Conservation (phyloP, 805 yeast species). For the Torulaspora indica region DNA sequence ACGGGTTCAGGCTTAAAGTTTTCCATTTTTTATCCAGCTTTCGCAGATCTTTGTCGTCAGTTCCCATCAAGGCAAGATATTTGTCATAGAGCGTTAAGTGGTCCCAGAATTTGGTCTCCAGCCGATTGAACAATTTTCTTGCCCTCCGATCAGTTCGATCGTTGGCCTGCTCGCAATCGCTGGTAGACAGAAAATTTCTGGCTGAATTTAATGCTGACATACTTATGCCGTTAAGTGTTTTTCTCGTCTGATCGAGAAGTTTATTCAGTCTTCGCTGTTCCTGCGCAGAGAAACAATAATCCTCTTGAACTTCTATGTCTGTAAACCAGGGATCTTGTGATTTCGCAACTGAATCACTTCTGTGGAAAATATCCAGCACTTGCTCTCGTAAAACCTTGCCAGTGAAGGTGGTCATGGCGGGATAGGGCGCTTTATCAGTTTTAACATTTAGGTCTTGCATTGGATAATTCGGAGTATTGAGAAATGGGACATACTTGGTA, state of each 20-base stretch:
- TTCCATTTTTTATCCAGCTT: conserved; percentile 13
- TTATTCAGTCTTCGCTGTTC: conserved; percentile 5
- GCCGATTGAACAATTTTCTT: conserved; percentile 2
- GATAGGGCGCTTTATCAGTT: background rate
- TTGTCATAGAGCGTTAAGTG: conserved; percentile 9
- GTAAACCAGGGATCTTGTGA: conserved; percentile 13
- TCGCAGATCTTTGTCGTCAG: conserved; percentile 1
- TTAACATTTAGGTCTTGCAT: conserved; percentile 34
- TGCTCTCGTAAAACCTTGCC: conserved; percentile 17
- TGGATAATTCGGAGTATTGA: conserved; percentile 46
- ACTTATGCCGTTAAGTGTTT: conserved; percentile 1
- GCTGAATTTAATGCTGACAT: background rate
- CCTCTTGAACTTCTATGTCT: conserved; percentile 18
- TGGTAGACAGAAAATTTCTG: conserved; percentile 3
- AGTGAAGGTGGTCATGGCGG: background rate
- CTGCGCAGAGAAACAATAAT: conserved; percentile 8
- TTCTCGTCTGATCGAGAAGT: conserved; percentile 3
- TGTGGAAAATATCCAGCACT: conserved; percentile 9
- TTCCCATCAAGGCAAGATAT: conserved; percentile 5
- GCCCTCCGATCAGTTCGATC: conserved; percentile 1
- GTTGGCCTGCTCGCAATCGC: background rate
- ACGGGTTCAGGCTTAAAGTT: conserved; percentile 7
- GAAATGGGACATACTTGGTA: conserved; percentile 52
- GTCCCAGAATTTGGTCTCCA: conserved; percentile 12
- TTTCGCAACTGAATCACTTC: conserved; percentile 1